Percentiles rank a stretch among this genome's conserved stretches.
phyloP scores from a whole-genome alignment of 768 basidiomycete genomes.

The Lactifluus pinguis region DNA sequence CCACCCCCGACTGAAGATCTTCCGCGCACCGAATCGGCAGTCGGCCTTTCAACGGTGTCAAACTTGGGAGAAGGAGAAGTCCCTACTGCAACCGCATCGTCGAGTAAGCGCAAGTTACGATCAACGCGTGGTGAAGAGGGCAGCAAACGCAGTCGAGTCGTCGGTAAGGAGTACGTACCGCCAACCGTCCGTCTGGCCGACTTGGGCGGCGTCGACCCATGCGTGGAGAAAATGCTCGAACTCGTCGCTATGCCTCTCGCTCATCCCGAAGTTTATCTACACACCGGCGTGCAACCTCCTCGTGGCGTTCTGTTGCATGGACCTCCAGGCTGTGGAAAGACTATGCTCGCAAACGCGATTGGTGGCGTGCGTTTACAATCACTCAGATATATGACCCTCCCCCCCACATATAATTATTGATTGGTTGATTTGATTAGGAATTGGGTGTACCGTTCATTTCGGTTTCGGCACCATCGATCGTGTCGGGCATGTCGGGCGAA shows the following conservation, averaged over 20 bases:
- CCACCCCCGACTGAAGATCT: constrained; percentile 12
- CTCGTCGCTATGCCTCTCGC: constrained; percentile 93
- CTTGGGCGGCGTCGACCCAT: constrained; percentile 79
- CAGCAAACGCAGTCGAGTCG: constrained; percentile 43
- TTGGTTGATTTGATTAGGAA: constrained; percentile 44
- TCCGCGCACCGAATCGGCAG: background rate
- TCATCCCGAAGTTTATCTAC: constrained; percentile 91
- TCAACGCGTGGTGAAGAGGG: constrained; percentile 44
- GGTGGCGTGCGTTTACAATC: constrained; percentile 61
- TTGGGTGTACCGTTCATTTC: constrained; percentile 87
- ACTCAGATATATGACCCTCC: background rate
- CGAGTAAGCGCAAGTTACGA: constrained; percentile 57
- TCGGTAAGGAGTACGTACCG: constrained; percentile 56
- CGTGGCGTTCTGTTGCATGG: constrained; percentile 90
- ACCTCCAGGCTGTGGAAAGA: constrained; percentile 97
- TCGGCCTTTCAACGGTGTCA: background rate
- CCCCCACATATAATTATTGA: too few species aligned
- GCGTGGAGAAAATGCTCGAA: constrained; percentile 89
- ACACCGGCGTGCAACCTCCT: constrained; percentile 88
- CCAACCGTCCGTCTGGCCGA: constrained; percentile 72
- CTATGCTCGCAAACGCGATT: constrained; percentile 86
- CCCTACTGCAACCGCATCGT: constrained; percentile 20
- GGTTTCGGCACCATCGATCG: constrained; percentile 91
- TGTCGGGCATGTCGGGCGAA: constrained; percentile 98
- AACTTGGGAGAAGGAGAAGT: constrained; percentile 4